Conservation (phyloP, 2,329 filamentous ascomycete genomes). For the Arthrobotrys conoides region DNA sequence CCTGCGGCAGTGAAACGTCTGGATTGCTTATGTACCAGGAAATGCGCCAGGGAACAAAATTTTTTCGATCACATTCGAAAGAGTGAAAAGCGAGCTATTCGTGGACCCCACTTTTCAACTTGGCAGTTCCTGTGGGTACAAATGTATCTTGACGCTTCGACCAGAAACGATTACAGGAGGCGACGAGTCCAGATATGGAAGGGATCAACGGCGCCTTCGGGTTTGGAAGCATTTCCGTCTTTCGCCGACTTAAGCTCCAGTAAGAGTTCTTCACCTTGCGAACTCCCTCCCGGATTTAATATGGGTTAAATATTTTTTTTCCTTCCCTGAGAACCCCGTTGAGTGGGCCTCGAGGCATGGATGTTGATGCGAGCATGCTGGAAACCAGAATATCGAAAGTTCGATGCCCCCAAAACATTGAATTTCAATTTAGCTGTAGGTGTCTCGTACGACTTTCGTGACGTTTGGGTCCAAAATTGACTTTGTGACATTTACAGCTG, state of each 20-base stretch:
- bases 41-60: conserved; percentile 17
- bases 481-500: conserved; percentile 8
- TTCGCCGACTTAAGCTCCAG: conserved; percentile 48
- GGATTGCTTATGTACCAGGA: conserved; percentile 44
- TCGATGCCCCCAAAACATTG: background rate
- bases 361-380: background rate
- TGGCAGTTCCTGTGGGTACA: conserved; percentile 31
- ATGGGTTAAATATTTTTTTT: conserved; percentile 24
- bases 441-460: conserved; percentile 22
- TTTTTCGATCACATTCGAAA: conserved; percentile 40
- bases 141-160: conserved; percentile 30
- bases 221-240: conserved; percentile 48
- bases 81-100: conserved; percentile 14
- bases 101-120: conserved; percentile 42
- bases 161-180: conserved; percentile 44
- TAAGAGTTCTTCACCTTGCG: conserved; percentile 32
- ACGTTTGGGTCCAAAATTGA: background rate
- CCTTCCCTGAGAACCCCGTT: conserved; percentile 1
- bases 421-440: background rate
- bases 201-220: conserved; percentile 38
- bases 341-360: background rate
- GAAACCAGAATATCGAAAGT: background rate
- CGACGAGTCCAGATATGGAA: conserved; percentile 30
- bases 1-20: conserved; percentile 61
- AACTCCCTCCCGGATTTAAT: conserved; percentile 32